Evolutionary conservation across 768 basidiomycete species (phyloP).

Genomic region (Calvatia gigantea): DNA sequence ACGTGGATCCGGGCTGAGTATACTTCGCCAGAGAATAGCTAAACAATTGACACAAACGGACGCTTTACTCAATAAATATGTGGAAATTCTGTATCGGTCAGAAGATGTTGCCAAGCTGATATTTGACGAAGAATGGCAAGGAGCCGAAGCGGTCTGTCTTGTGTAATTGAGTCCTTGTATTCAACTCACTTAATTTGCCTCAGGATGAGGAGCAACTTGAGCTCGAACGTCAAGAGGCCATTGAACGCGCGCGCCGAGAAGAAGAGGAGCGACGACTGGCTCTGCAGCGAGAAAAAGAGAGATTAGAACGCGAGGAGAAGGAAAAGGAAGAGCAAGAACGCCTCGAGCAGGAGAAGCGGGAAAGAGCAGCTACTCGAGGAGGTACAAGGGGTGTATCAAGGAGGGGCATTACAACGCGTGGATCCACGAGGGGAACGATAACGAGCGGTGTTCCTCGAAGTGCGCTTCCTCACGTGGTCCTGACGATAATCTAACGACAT

Average conservation of each 20-base stretch:
- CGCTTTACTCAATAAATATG: slow-evolving; percentile 71
- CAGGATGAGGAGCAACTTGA: slow-evolving; percentile 62
- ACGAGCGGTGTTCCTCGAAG: neutral
- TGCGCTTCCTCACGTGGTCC: neutral
- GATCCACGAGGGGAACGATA: slow-evolving; percentile 28
- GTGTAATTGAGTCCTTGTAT: neutral
- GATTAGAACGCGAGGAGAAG: slow-evolving; percentile 37
- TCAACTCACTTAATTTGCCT: neutral
- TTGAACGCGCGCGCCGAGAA: slow-evolving; percentile 43
- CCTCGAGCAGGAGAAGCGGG: slow-evolving; percentile 39
- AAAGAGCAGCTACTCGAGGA: slow-evolving; percentile 37
- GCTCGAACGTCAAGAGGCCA: slow-evolving; percentile 42
- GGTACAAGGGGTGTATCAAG: slow-evolving; percentile 71
- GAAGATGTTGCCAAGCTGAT: slow-evolving; percentile 66
- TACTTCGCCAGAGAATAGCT: slow-evolving; percentile 50
- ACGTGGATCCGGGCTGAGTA: neutral
- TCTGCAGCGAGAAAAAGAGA: slow-evolving; percentile 42
- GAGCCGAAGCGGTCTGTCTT: slow-evolving; percentile 62
- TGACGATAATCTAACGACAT: neutral
- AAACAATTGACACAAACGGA: slow-evolving; percentile 69
- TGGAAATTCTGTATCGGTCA: slow-evolving; percentile 63
- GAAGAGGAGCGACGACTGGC: slow-evolving; percentile 44
- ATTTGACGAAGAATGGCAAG: slow-evolving; percentile 75
- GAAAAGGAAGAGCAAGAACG: slow-evolving; percentile 41
- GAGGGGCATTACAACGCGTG: slow-evolving; percentile 62